phyloP scores from a whole-genome alignment of 78 protist species.

The Guillardia theta region DNA sequence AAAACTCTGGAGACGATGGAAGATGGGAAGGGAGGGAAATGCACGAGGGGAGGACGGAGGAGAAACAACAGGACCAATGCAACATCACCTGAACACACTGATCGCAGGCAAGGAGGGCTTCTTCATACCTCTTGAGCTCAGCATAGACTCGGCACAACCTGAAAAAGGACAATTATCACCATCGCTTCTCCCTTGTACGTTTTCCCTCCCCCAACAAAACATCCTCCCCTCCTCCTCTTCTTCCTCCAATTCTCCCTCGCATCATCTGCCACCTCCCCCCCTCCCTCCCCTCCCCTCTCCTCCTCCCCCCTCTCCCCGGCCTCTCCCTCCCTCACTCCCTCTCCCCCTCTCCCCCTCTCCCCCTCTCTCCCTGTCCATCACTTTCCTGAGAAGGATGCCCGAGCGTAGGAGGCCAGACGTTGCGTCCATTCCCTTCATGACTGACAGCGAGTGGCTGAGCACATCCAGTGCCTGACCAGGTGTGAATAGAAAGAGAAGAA shows the following conservation, averaged over 20 bases:
- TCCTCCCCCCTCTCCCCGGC: no score
- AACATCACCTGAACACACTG: background rate
- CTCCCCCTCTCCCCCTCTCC: background rate
- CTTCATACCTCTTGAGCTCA: conserved; percentile 21
- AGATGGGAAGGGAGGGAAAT: background rate
- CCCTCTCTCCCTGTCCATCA: background rate
- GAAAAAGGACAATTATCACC: no score
- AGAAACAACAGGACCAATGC: background rate
- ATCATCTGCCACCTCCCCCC: no score
- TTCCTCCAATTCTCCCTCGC: no score
- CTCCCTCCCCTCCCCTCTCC: no score
- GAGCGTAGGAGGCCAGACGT: background rate
- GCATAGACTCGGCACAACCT: background rate
- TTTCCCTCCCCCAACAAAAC: no score
- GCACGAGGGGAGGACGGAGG: background rate
- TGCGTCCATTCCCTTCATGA: background rate
- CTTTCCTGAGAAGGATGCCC: background rate
- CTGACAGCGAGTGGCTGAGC: background rate
- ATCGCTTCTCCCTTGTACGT: no score
- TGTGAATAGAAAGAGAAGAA: no score
- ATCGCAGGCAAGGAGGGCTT: conserved; percentile 14
- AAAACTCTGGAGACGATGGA: no score
- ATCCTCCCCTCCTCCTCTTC: no score
- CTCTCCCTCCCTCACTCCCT: background rate
- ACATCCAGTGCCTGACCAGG: no score